Percentiles rank a stretch among this genome's conserved stretches.
These are phyloP conservation scores for Trichosporon inkin DNA, from an alignment of 1,284 basidiomycete species.

Conservation along the genomic window DNA sequence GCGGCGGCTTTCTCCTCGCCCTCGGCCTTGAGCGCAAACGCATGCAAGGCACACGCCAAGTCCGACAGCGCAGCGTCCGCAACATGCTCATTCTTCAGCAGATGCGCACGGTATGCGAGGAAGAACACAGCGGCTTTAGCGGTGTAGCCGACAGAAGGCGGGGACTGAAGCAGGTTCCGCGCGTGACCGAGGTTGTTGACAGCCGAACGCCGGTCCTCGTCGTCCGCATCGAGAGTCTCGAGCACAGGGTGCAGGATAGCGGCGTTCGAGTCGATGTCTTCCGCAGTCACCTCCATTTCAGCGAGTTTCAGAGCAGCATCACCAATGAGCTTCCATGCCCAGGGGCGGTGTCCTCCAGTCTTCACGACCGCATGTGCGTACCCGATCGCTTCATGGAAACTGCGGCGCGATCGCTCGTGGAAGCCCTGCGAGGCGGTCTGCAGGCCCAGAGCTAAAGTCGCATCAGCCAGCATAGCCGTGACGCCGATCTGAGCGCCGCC, in stretches of 20 bases:
- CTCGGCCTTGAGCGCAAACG: conserved; percentile 49
- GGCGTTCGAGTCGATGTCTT: conserved; percentile 36
- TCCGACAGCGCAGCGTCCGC: conserved; percentile 69
- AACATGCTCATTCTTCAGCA: conserved; percentile 60
- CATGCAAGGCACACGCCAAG: conserved; percentile 64
- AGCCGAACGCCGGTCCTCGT: conserved; percentile 38
- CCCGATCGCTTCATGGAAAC: conserved; percentile 62
- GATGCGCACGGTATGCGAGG: conserved; percentile 67
- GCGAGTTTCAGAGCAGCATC: conserved; percentile 73
- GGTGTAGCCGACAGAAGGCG: conserved; percentile 42
- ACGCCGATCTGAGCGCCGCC: conserved; percentile 60
- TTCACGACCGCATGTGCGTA: conserved; percentile 60
- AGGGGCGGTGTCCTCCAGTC: conserved; percentile 59
- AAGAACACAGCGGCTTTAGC: conserved; percentile 63
- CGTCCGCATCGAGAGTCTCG: conserved; percentile 42
- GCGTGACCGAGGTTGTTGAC: conserved; percentile 43
- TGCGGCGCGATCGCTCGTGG: conserved; percentile 65
- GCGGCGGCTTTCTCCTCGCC: conserved; percentile 44
- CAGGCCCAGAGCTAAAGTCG: conserved; percentile 67
- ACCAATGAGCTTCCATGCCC: conserved; percentile 81
- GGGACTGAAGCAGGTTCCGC: conserved; percentile 33
- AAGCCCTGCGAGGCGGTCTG: conserved; percentile 67
- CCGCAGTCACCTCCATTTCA: conserved; percentile 34
- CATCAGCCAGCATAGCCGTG: conserved; percentile 65
- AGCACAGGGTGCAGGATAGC: conserved; percentile 37